Base-by-base conservation (phyloP, 2,329 filamentous ascomycete genomes). In the Sphaerulina musiva region DNA sequence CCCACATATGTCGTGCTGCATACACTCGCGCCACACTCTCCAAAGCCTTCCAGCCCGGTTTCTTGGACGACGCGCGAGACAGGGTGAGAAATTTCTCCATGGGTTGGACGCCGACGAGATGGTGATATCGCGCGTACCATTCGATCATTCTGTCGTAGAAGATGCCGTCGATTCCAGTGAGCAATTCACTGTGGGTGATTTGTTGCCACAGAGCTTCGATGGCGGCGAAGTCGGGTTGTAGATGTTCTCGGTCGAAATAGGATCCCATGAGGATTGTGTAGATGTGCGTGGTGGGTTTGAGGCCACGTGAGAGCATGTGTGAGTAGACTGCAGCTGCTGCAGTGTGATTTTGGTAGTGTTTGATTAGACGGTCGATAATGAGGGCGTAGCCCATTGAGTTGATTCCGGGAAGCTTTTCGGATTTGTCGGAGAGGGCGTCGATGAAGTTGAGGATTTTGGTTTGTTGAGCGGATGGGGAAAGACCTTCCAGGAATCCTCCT, bases 181-280 rank as follows among this genome's bases (percentile, higher is more conserved):
- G 10, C 48, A 58, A 23, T 56, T 32, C 51, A 48, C 40, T 59
- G 39, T 62, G 64, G 26, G 69, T 65, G 43, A 79, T 74, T 4
- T 74, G 69, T 8, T 62, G 56, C 60, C 89, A 80, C 3, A 91
- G 73, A 0, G 69, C 67, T 38, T 81, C 77, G n/a, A 88, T 77
- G 11, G 80, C 79, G 1, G 72, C 69, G 31, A 87, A 71, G 60
- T 86, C 77, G 0, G 84, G 82, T 14, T 84, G 82, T 14, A 50
- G 36, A 2, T 81, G 80, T 1, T 71, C 57, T 3, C 54, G 56
- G 7, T 74, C 64, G 66, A 91, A 85, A 66, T 84, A 85, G 66
- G 86, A 77, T 44, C 84, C 80, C 44, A 87, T 74, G 17, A 93
- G 78, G 64, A 85, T 86, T 23, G 87, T 91, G 73, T 87, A 87